Evolutionary conservation across 2,329 filamentous ascomycete species (phyloP), one percentile per base, ranked within the genome.

Genomic region (Epichloe baconii): DNA sequence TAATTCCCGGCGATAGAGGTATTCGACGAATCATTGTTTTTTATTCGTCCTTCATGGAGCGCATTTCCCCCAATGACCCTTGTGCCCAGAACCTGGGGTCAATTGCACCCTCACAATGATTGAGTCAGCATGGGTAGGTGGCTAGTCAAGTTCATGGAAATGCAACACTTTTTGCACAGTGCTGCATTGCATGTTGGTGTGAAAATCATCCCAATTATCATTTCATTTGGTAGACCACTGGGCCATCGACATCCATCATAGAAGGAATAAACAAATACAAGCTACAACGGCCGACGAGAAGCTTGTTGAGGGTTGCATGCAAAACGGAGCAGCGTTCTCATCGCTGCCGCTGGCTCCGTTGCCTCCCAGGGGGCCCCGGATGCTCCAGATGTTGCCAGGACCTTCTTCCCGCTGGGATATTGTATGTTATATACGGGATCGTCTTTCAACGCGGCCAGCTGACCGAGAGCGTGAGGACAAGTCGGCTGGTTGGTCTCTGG

Each of bases 351-450:
- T 26, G 26, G 26, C 26, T 31, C 26, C 26, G 3, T 31, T 31
- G 38, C 38, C 17, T 17, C 38, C 38, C 15, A 19, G 19, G n/a
- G 19, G 2, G 35, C 8, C 3, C 35, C 37, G 19, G 44, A 36
- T 56, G 37, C 57, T 11, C 50, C 53, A 5, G 47, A 48, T 56
- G 34, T 55, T 11, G 71, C 72, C 21, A 67, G 53, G 0, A 74
- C 68, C 47, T 61, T 66, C 34, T 70, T 56, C 2, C 73, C 74
- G 2, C 63, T 70, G 1, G 68, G 69, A 52, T 77, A 77, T 23
- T 62, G 57, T 42, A 77, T 70, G 54, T 77, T 74, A 49, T 66
- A 73, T 5, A 77, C 74, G 0, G 71, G 68, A 1, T 64, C 54
- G 4, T 58, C 58, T 15, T 65, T 66, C 46, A 77, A 59, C 4